Base-by-base conservation (phyloP, 2,329 filamentous ascomycete species). In the Colletotrichum sp. region DNA sequence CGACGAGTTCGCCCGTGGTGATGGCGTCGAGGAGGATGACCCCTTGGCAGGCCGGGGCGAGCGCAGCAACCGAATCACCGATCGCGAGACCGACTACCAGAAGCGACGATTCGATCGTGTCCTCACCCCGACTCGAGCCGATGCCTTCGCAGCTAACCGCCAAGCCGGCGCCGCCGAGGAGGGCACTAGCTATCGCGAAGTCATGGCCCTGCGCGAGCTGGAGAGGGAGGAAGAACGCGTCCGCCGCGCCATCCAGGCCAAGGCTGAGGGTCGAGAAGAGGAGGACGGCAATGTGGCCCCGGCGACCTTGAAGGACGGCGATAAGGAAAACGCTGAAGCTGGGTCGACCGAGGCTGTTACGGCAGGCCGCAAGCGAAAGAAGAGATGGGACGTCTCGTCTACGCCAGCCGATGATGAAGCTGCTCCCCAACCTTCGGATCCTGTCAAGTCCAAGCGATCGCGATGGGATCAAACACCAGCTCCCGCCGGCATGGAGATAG, bases 61-160 rank as follows among this genome's bases (percentile, higher is more conserved):
- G 88, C 95, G 96, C 86, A 95, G 95, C 84, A 96, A 94, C 74
- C 93, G 96, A 81, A 99, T 99, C 82, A 90, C 93, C 77, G 96
- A 98, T 83, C 94, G 97, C 81, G 96, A 99, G 88, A 98, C 96
- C 78, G 96, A 99, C 83, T 99, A 99, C 84, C 98, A 99, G 87
- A 98, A 98, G 87, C 95, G 96, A 79, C 93, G 96, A 76, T 98
- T 98, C 85, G 93, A 98, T 83, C 95, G 97, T 77, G 93, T 92
- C 68, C 89, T 99, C 78, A 97, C 95, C 26, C 96, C 96, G 6
- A 96, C 95, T 10, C 93, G 95, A 81, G 95, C 93, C 77, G 96
- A 98, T 83, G 93, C 95, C 1, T 98, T 98, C 82, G 94, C 95
- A 30, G 92, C 93, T 78, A 95, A 96, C 82, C 88, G 92, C 78